These are phyloP conservation scores for Sporobolomyces phaffii DNA, from an alignment of 768 basidiomycete genomes.

Conservation along the genomic window DNA sequence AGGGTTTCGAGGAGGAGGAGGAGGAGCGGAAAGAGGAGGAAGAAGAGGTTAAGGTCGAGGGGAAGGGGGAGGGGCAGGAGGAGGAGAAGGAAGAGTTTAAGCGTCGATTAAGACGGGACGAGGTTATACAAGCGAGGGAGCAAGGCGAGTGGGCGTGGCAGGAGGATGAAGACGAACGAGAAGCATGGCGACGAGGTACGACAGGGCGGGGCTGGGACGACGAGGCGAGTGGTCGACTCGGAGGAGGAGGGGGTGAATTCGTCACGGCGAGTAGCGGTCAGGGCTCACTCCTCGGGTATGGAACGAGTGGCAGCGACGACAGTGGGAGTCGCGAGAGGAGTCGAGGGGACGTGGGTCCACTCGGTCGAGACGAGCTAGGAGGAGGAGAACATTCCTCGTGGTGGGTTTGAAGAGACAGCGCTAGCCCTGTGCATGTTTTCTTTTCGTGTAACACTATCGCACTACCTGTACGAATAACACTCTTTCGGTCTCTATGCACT, in stretches of 20 bases:
- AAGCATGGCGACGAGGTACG: too few relatives aligned
- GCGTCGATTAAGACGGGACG: too few relatives aligned
- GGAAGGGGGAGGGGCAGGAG: background rate
- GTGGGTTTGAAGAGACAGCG: too few relatives aligned
- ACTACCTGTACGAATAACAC: too few relatives aligned
- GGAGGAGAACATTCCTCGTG: too few relatives aligned
- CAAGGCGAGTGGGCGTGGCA: background rate
- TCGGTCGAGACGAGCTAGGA: background rate
- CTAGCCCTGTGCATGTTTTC: too few relatives aligned
- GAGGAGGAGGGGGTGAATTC: too few relatives aligned
- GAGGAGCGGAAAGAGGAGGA: background rate
- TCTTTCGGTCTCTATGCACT: too few relatives aligned
- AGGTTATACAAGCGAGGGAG: too few relatives aligned
- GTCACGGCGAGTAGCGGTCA: background rate
- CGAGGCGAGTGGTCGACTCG: too few relatives aligned
- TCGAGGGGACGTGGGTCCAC: background rate
- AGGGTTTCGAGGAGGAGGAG: constrained; percentile 5
- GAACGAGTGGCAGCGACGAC: background rate
- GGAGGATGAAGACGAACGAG: background rate
- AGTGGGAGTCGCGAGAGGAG: constrained; percentile 1
- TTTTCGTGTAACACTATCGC: background rate
- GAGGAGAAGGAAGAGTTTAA: background rate
- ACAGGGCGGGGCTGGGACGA: too few relatives aligned
- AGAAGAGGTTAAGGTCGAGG: background rate
- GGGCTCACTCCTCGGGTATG: too few relatives aligned